A percentile compares a stretch with the other conserved stretches of the same genome.
These are phyloP conservation scores for Cryomyces minteri DNA, from an alignment of 495 filamentous ascomycete genomes.

Conservation along the genomic window DNA sequence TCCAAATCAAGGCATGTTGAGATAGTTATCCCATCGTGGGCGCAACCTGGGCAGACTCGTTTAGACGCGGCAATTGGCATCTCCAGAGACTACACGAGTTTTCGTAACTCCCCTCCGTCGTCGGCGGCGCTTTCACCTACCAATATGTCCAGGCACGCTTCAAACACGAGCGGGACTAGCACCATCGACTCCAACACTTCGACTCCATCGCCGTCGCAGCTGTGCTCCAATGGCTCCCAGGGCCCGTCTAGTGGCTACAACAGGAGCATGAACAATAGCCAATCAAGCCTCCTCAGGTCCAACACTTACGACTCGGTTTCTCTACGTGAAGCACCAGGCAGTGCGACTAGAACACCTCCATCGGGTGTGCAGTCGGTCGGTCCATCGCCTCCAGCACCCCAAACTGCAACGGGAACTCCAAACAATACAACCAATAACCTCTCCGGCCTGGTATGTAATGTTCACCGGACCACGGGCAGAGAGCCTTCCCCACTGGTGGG, in stretches of 20 bases:
- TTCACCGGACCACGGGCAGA: constrained; percentile 74
- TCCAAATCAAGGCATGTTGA: constrained; percentile 19
- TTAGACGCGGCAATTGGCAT: constrained; percentile 4
- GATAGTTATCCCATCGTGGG: constrained; percentile 21
- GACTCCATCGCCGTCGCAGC: constrained; percentile 20
- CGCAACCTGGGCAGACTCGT: constrained; percentile 14
- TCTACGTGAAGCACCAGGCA: constrained; percentile 28
- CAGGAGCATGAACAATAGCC: constrained; percentile 33
- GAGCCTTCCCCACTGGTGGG: constrained; percentile 86
- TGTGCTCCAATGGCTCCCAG: constrained; percentile 10
- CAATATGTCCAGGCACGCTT: constrained; percentile 20
- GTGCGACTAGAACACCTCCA: constrained; percentile 21
- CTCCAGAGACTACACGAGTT: too few species aligned
- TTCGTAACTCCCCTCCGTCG: background rate
- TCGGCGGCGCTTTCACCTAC: constrained; percentile 5
- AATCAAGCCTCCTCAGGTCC: constrained; percentile 31
- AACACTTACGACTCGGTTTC: constrained; percentile 18
- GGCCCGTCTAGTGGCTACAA: constrained; percentile 8
- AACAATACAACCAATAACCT: constrained; percentile 29
- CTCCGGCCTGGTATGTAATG: constrained; percentile 84
- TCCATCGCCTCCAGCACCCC: constrained; percentile 2
- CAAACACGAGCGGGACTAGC: constrained; percentile 26
- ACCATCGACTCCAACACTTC: constrained; percentile 43
- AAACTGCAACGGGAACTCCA: constrained; percentile 10
- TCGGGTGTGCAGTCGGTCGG: constrained; percentile 7